Evolutionary conservation across 164 flowering plant genomes (phyloP).

Genomic region (Platanus orientalis): DNA sequence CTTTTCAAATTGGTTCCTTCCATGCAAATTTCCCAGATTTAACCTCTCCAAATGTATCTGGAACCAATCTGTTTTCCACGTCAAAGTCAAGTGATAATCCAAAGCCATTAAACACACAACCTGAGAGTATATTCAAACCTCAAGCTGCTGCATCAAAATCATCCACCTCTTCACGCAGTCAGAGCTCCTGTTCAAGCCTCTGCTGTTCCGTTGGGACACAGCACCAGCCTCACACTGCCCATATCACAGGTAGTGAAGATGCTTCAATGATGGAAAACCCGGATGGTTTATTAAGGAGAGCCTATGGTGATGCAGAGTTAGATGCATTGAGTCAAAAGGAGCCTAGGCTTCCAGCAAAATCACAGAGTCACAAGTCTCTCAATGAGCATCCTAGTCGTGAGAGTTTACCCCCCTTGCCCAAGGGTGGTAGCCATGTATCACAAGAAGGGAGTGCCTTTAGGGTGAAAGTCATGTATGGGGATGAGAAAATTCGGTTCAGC

Average conservation of each 20-base stretch:
- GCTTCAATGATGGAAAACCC: constrained; percentile 26
- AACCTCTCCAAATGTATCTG: constrained; percentile 45
- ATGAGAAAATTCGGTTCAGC: constrained; percentile 66
- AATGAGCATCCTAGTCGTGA: constrained; percentile 26
- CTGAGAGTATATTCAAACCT: constrained; percentile 27
- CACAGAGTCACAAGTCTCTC: constrained; percentile 44
- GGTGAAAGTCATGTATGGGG: constrained; percentile 63
- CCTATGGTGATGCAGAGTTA: constrained; percentile 47
- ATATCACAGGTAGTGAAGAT: constrained; percentile 22
- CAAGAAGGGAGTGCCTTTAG: constrained; percentile 26
- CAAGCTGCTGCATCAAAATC: constrained; percentile 34
- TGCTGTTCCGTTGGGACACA: constrained; percentile 42
- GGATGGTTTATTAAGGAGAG: constrained; percentile 37
- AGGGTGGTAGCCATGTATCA: constrained; percentile 10
- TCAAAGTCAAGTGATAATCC: constrained; percentile 19
- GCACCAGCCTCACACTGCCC: constrained; percentile 17
- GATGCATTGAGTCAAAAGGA: constrained; percentile 30
- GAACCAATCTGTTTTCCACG: constrained; percentile 28
- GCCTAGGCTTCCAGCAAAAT: constrained; percentile 37
- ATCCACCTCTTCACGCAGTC: constrained; percentile 64
- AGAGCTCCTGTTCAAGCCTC: constrained; percentile 55
- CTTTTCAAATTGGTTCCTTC: constrained; percentile 55
- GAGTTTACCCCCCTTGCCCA: constrained; percentile 29
- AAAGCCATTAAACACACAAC: constrained; percentile 22
- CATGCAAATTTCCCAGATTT: constrained; percentile 65